phyloP scores from a whole-genome alignment of 805 yeast genomes.

The Teunomyces stri region DNA sequence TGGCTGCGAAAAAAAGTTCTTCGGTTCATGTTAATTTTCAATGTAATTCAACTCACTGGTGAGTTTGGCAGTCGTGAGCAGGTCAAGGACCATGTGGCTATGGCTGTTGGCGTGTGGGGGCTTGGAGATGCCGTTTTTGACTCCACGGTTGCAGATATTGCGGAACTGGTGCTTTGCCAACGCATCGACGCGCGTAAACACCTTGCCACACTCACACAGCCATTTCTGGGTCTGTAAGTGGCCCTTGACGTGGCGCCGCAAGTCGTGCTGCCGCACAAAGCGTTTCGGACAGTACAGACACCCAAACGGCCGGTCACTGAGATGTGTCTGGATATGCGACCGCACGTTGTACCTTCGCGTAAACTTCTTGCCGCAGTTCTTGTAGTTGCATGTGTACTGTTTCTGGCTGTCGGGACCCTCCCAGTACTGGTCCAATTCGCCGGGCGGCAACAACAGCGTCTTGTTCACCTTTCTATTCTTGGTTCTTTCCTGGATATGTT shows the following conservation, averaged over 20 bases:
- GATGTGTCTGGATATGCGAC: slow-evolving; percentile 94
- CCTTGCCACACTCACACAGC: slow-evolving; percentile 90
- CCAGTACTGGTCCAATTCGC: slow-evolving; percentile 81
- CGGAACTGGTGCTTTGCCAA: slow-evolving; percentile 75
- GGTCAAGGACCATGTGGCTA: slow-evolving; percentile 1
- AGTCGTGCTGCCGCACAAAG: slow-evolving; percentile 94
- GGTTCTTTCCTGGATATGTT: slow-evolving; percentile 41
- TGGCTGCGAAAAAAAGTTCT: neutral
- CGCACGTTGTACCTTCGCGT: slow-evolving; percentile 88
- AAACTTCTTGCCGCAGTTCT: slow-evolving; percentile 78
- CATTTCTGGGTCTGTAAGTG: slow-evolving; percentile 70
- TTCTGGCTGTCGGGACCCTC: slow-evolving; percentile 75
- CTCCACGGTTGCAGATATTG: slow-evolving; percentile 79
- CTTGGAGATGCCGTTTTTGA: slow-evolving; percentile 27
- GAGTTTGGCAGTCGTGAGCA: slow-evolving; percentile 2
- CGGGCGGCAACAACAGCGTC: slow-evolving; percentile 79
- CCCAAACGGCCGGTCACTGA: slow-evolving; percentile 87
- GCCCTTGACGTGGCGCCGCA: slow-evolving; percentile 83
- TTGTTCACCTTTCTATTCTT: slow-evolving; percentile 50
- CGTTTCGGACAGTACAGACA: slow-evolving; percentile 78
- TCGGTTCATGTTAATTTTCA: neutral
- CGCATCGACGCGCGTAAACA: slow-evolving; percentile 87
- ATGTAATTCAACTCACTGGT: slow-evolving; percentile 7
- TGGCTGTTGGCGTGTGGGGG: slow-evolving; percentile 11
- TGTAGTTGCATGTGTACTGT: slow-evolving; percentile 69